phyloP scores from a whole-genome alignment of 768 basidiomycete species.

The Rhizopogon vinicolor region DNA sequence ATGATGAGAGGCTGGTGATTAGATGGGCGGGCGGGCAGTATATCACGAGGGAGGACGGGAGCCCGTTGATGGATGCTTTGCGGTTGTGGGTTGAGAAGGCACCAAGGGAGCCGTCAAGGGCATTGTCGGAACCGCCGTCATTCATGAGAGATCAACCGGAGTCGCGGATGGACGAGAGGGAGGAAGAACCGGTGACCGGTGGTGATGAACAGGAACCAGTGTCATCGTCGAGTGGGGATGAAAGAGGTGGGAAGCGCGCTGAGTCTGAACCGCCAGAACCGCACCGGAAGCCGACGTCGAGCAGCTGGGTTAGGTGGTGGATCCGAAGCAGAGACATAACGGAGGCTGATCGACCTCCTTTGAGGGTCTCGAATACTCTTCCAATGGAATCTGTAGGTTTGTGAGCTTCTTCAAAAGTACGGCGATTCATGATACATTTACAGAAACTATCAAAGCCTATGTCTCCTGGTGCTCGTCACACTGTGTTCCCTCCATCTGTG shows the following conservation, averaged over 20 bases:
- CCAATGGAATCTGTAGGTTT: slow-evolving; percentile 19
- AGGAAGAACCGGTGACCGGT: slow-evolving; percentile 20
- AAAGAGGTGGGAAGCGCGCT: slow-evolving; percentile 28
- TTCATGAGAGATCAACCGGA: slow-evolving; percentile 25
- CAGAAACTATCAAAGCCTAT: slow-evolving; percentile 10
- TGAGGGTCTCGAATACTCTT: slow-evolving; percentile 20
- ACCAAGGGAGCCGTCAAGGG: slow-evolving; percentile 6
- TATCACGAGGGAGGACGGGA: slow-evolving; percentile 70
- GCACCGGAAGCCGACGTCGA: slow-evolving; percentile 46
- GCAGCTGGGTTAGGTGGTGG: slow-evolving; percentile 89
- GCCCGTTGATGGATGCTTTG: slow-evolving; percentile 73
- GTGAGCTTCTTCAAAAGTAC: neutral
- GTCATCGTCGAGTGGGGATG: slow-evolving; percentile 17
- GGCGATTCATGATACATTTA: slow-evolving; percentile 2
- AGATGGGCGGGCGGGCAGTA: slow-evolving; percentile 72
- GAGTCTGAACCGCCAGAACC: slow-evolving; percentile 34
- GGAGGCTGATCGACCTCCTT: slow-evolving; percentile 15
- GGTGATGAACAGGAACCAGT: slow-evolving; percentile 17
- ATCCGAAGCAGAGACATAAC: slow-evolving; percentile 47
- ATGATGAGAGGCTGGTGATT: slow-evolving; percentile 65
- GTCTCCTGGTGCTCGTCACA: neutral
- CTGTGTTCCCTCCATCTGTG: slow-evolving; percentile 24
- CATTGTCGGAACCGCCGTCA: slow-evolving; percentile 4
- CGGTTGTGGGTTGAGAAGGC: slow-evolving; percentile 43
- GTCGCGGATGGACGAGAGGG: slow-evolving; percentile 15